Percentiles rank a stretch among this genome's conserved stretches.
Evolutionary conservation across 2,329 filamentous ascomycete genomes (phyloP).

Genomic region (Neonectria magnoliae): DNA sequence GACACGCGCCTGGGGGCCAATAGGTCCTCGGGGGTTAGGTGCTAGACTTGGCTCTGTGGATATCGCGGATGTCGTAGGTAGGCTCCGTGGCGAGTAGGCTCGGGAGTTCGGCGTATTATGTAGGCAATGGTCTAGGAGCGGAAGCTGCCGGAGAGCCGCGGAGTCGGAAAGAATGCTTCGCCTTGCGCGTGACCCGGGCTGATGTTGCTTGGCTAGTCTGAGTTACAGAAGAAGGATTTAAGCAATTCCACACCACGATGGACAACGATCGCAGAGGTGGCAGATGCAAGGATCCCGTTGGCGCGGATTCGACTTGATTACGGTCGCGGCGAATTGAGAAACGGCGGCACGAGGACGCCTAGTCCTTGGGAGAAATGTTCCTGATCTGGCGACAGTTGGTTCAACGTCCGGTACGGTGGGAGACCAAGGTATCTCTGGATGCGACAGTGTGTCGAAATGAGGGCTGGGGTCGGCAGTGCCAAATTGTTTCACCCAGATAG

Average conservation of each 20-base stretch:
- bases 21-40: neutral
- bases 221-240: conserved; percentile 19
- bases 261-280: neutral
- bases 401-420: neutral
- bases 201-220: conserved; percentile 20
- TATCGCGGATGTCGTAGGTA: neutral
- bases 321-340: neutral
- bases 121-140: neutral
- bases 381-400: neutral
- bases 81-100: neutral
- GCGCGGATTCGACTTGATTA: conserved; percentile 4
- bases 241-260: conserved; percentile 7
- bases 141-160: conserved; percentile 31
- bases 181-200: conserved; percentile 23
- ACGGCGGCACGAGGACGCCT: neutral
- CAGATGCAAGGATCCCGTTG: conserved; percentile 10
- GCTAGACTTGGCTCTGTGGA: neutral
- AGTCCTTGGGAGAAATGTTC: neutral
- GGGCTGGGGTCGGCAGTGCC: neutral
- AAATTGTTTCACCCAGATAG: conserved; percentile 7
- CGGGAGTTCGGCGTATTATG: neutral
- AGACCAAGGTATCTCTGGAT: neutral
- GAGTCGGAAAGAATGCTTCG: conserved; percentile 18
- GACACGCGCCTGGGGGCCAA: neutral
- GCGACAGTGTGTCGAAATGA: neutral